These are phyloP conservation scores for Byssochlamys sp. DNA, from an alignment of 2,329 filamentous ascomycete species.

Conservation along the genomic window DNA sequence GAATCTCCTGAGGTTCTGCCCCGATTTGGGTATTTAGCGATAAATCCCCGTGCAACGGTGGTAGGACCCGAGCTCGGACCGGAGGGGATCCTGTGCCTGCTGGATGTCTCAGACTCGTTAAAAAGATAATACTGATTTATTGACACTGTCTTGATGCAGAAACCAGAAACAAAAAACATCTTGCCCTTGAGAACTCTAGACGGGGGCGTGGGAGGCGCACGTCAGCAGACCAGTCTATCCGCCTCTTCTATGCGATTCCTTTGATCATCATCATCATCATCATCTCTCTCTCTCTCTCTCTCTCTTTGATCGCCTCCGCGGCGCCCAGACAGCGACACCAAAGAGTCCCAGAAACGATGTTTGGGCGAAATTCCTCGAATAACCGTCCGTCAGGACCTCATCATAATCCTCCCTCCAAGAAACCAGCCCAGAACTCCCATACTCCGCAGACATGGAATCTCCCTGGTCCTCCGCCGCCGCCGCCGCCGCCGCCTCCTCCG, in stretches of 20 bases:
- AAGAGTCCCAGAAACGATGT: constrained; percentile 18
- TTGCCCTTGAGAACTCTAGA: neutral
- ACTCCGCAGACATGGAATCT: constrained; percentile 13
- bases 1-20: too few species aligned
- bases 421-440: constrained; percentile 11
- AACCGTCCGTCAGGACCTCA: constrained; percentile 12
- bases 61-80: too few species aligned
- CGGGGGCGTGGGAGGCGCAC: neutral
- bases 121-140: too few species aligned
- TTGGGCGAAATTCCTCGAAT: constrained; percentile 21
- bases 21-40: too few species aligned
- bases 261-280: neutral
- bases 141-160: neutral
- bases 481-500: constrained; percentile 5
- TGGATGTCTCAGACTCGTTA: too few species aligned
- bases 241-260: neutral
- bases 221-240: neutral
- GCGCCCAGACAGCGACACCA: neutral
- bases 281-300: too few species aligned
- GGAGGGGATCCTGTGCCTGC: too few species aligned
- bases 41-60: too few species aligned
- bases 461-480: constrained; percentile 10
- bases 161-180: neutral
- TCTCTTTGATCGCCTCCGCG: neutral
- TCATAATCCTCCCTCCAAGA: constrained; percentile 13